Evolutionary conservation across 1,284 basidiomycete genomes (phyloP).

Genomic region (Sutorius eximius): DNA sequence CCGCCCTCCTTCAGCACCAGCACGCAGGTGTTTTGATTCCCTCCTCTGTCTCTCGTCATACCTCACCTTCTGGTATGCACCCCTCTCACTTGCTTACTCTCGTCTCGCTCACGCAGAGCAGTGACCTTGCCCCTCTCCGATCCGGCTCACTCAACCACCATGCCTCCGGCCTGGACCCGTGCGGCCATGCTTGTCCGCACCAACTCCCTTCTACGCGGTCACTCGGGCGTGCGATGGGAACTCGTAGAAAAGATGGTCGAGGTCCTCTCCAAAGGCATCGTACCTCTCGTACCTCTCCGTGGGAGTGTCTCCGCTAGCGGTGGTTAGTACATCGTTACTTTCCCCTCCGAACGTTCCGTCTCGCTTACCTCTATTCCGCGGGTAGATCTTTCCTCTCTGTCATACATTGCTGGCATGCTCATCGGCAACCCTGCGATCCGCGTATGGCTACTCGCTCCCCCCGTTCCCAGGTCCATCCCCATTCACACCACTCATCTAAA

Average conservation of each 20-base stretch:
- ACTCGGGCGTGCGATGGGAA: constrained; percentile 82
- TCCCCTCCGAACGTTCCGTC: neutral
- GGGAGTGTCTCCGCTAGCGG: constrained; percentile 84
- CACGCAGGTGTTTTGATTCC: constrained; percentile 57
- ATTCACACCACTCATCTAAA: neutral
- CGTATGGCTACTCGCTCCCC: constrained; percentile 43
- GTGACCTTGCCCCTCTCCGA: constrained; percentile 62
- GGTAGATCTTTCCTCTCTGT: constrained; percentile 77
- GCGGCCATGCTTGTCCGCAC: constrained; percentile 85
- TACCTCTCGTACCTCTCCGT: constrained; percentile 81
- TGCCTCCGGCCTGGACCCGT: constrained; percentile 91
- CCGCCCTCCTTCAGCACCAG: constrained; percentile 79
- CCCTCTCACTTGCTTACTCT: neutral
- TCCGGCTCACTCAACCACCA: constrained; percentile 65
- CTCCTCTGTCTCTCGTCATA: constrained; percentile 20
- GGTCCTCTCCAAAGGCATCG: constrained; percentile 72
- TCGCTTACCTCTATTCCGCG: neutral
- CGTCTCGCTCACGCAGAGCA: constrained; percentile 19
- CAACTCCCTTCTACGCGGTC: constrained; percentile 86
- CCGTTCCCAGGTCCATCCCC: neutral
- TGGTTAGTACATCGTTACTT: constrained; percentile 41
- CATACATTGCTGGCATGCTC: constrained; percentile 80
- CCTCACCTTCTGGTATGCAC: constrained; percentile 39
- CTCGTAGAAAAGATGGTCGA: constrained; percentile 79
- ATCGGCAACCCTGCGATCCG: constrained; percentile 80